Base-by-base conservation (phyloP, 1,284 basidiomycete genomes). In the Ceratobasidium papillatum region DNA sequence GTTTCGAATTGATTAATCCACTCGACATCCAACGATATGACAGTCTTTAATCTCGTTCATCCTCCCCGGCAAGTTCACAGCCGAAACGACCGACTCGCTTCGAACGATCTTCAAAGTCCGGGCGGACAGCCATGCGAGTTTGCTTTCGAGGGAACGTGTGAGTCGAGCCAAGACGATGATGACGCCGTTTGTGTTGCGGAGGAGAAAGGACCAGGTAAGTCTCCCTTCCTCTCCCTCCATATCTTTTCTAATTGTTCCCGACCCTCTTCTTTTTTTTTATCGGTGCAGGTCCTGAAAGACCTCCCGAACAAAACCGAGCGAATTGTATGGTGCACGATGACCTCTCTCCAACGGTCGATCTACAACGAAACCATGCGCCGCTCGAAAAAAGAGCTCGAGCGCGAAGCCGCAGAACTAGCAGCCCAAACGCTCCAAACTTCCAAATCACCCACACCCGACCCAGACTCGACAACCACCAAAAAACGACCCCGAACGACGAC, bases 1-100 rank as follows among this genome's bases (percentile, higher is more conserved):
- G n/a, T n/a, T n/a, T n/a, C n/a, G n/a, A n/a, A n/a, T n/a, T n/a
- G n/a, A n/a, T n/a, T n/a, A n/a, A n/a, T n/a, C n/a, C n/a, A n/a
- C n/a, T n/a, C n/a, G n/a, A n/a, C n/a, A n/a, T n/a, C n/a, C n/a
- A n/a, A n/a, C n/a, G n/a, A 25, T 32, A 2, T 19, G 30, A 3
- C 79, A 97, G 94, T 99, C 98, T 12, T 85, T 99, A 77, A 93
- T 99, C 85, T 98, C 98, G 83, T 99, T 99, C 84, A 99, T 99
- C 81, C 87, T 99, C 75, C 96, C 96, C 4, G 89, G 94, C 73
- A 91, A 95, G 79, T 98, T 99, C 81, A 88, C 88, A 30, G 90
- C 90, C 45, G 89, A 88, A 19, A 86, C 88, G 74, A 78, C 92
- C 79, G 91, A 91, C 41, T 90, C 92, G 5, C 85, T 99, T 7